These are phyloP conservation scores for Cenchrus purpureus DNA, from an alignment of 176 grass and related monocot species.

Conservation along the genomic window DNA sequence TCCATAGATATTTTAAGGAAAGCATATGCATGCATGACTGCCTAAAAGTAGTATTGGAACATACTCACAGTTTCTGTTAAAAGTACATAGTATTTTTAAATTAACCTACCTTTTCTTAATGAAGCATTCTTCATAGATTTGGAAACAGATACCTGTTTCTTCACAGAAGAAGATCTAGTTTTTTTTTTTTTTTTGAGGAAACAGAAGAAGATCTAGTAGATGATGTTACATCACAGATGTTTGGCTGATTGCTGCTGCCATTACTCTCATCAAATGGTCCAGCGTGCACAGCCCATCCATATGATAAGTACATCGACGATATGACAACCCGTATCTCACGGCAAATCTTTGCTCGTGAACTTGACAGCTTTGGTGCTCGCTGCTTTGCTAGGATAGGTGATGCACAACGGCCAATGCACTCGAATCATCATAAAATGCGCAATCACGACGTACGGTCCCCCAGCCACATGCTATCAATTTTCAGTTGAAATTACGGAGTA, in stretches of 20 bases:
- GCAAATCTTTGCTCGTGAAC: background rate
- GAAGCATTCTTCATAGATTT: background rate
- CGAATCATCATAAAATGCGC: too few relatives aligned
- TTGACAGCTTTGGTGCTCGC: constrained; percentile 7
- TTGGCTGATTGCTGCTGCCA: background rate
- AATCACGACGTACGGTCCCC: background rate
- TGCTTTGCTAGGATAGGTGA: background rate
- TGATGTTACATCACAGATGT: background rate
- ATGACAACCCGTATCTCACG: background rate
- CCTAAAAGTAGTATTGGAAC: too few relatives aligned
- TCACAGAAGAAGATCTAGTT: too few relatives aligned
- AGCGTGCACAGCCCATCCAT: background rate
- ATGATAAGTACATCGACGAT: background rate
- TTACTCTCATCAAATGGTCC: background rate
- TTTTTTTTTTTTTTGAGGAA: too few relatives aligned
- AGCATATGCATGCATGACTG: too few relatives aligned
- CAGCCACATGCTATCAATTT: background rate
- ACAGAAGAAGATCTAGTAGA: too few relatives aligned
- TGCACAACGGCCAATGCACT: background rate
- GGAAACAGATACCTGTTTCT: too few relatives aligned
- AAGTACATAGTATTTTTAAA: background rate
- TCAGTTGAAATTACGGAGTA: background rate
- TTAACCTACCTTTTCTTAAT: background rate
- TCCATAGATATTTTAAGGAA: too few relatives aligned
- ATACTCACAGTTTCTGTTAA: too few relatives aligned